A percentile compares a stretch with the other conserved stretches of the same genome.
Conservation (phyloP, 2,329 filamentous ascomycete species). For the Penicillium sp. region DNA sequence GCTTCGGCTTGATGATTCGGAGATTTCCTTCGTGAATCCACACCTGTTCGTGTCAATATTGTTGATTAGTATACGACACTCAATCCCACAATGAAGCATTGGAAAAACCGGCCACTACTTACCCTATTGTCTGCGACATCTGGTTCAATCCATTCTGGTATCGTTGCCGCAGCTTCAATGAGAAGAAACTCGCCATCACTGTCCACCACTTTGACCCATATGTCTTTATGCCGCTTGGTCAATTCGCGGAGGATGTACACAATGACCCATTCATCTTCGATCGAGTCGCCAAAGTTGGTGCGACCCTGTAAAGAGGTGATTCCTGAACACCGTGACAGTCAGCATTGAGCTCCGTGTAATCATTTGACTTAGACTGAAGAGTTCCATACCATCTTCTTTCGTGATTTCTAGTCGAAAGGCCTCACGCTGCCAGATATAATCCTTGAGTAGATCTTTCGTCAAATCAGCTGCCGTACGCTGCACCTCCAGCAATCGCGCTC, state of each 20-base stretch:
- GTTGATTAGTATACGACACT: background rate
- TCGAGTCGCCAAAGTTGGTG: slow-evolving; percentile 87
- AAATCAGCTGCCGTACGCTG: slow-evolving; percentile 65
- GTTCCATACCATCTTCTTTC: slow-evolving; percentile 57
- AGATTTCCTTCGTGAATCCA: slow-evolving; percentile 82
- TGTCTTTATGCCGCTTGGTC: slow-evolving; percentile 64
- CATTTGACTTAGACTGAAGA: slow-evolving; percentile 6
- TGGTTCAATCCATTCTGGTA: slow-evolving; percentile 88
- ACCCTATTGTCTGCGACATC: slow-evolving; percentile 79
- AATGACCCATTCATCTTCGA: slow-evolving; percentile 96
- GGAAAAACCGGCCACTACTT: slow-evolving; percentile 14
- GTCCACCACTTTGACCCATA: slow-evolving; percentile 82
- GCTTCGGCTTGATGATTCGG: slow-evolving; percentile 60
- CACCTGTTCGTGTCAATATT: slow-evolving; percentile 47
- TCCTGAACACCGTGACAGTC: slow-evolving; percentile 31
- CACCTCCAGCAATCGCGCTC: slow-evolving; percentile 65
- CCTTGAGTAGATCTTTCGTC: slow-evolving; percentile 63
- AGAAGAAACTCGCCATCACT: slow-evolving; percentile 93
- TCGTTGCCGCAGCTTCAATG: slow-evolving; percentile 81
- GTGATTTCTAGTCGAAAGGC: slow-evolving; percentile 64
- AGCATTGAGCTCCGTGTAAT: background rate
- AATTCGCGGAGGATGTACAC: slow-evolving; percentile 84
- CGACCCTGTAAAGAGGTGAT: slow-evolving; percentile 64
- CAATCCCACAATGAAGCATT: background rate
- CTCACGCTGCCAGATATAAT: slow-evolving; percentile 95